Percentiles rank a stretch among this genome's conserved stretches.
Evolutionary conservation across 345 rosid species (phyloP).

Genomic region (Cardiospermum halicacabum): DNA sequence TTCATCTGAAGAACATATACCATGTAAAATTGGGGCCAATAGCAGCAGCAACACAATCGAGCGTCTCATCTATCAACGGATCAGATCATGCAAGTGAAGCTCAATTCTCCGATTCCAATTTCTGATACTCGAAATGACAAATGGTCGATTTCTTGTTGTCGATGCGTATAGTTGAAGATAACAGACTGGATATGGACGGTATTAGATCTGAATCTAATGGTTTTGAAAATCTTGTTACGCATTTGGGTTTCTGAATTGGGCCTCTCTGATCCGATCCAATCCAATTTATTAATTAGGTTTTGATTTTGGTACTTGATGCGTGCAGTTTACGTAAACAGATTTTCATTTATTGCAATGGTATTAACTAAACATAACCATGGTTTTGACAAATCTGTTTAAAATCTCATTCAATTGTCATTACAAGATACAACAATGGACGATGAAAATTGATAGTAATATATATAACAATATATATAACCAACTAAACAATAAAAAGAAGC

Average conservation of each 20-base stretch:
- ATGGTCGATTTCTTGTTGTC: not conserved
- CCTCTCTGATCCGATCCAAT: too few species aligned
- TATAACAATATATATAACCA: constrained; percentile 1
- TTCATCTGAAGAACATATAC: constrained; percentile 30
- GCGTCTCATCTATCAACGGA: constrained; percentile 38
- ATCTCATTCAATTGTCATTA: constrained; percentile 16
- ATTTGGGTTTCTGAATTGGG: not conserved
- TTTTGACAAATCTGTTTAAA: constrained; percentile 9
- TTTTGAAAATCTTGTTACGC: not conserved
- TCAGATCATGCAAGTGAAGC: not conserved
- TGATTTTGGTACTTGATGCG: too few species aligned
- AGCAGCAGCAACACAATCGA: constrained; percentile 31
- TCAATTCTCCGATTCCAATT: not conserved
- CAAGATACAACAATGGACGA: constrained; percentile 10
- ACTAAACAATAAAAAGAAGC: not conserved
- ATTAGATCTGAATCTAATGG: too few species aligned
- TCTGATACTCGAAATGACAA: not conserved
- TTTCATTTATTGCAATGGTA: not conserved
- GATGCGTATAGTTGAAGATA: not conserved
- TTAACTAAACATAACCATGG: constrained; percentile 7
- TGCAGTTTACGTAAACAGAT: not conserved
- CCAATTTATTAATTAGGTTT: too few species aligned
- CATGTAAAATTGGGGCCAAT: constrained; percentile 28
- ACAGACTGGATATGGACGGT: not conserved
- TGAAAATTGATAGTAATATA: constrained; percentile 7